Percentiles rank a stretch among this genome's conserved stretches.
These are phyloP conservation scores for Agastache rugosa DNA, from an alignment of 257 asterid genomes.

Conservation along the genomic window DNA sequence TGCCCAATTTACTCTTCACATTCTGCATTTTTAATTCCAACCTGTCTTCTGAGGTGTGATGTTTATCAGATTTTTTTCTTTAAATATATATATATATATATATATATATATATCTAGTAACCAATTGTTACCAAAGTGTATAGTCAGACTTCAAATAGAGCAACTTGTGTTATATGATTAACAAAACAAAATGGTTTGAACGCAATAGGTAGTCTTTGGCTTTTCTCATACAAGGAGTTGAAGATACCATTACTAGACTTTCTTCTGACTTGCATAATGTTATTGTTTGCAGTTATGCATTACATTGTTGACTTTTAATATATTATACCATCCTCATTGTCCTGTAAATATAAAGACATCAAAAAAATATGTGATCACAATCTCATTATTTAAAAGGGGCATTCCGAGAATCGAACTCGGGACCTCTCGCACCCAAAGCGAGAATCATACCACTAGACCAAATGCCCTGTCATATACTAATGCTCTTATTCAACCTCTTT, in stretches of 20 bases:
- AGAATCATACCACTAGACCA: slow-evolving; percentile 43
- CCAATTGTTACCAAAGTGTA: background rate
- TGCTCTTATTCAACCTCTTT: background rate
- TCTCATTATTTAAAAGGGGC: background rate
- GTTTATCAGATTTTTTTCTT: background rate
- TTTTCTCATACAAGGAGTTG: background rate
- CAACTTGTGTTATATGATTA: background rate
- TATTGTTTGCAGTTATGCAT: slow-evolving; percentile 1
- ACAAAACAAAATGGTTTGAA: background rate
- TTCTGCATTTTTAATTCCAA: background rate
- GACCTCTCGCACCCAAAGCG: slow-evolving; percentile 42
- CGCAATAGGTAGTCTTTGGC: background rate
- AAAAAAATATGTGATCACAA: slow-evolving; percentile 71
- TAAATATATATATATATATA: no score
- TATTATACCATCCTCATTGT: background rate
- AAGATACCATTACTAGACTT: background rate
- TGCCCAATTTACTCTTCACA: slow-evolving; percentile 48
- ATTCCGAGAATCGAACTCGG: slow-evolving; percentile 38
- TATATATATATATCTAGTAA: background rate
- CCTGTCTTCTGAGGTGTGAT: background rate
- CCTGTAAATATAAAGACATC: background rate
- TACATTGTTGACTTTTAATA: background rate
- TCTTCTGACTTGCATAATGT: background rate
- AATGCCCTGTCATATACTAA: slow-evolving; percentile 26
- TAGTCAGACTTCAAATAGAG: background rate